Evolutionary conservation across 1,284 basidiomycete genomes (phyloP), one percentile per base, ranked within the genome.

Genomic region (Quambalaria eucalypti): DNA sequence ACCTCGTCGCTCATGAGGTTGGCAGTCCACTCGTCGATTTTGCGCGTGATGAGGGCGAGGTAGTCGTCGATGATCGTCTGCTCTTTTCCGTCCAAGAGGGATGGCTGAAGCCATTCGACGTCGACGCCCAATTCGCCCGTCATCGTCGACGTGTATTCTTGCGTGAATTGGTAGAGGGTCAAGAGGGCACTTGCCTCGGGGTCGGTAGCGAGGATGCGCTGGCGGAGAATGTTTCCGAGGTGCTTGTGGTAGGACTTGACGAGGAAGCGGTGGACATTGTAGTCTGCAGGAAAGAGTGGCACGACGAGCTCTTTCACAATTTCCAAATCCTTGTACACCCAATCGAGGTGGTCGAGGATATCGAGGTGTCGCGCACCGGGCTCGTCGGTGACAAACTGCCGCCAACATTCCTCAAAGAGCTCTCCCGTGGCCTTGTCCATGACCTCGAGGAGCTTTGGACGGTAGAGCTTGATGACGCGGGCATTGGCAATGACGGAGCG

Each of bases 11-110:
- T 86, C 87, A 96, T 93, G 54, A 97, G 81, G 76, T 95, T 98
- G 52, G 82, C 79, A 1, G 88, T 87, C 95, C 95, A 98, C 77
- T 98, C 92, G 78, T 97, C 92, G 57, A 98, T 85, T 77, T 97
- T 97, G 77, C 83, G 84, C 74, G 93, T 85, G 77, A 98, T 93
- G 61, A 97, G 81, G 62, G 85, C 84, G 51, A 96, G 84, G 77
- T 98, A 98, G 76, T 96, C 91, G 70, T 98, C 93, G 66, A 98
- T 91, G 54, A 98, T 84, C 42, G 81, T 81, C 74, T 96, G 89
- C 69, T 93, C 90, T 73, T 90, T 90, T 55, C 93, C 93, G 57
- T 90, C 92, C 16, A 99, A 81, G 30, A 98, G 80, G 14, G 69
- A 67, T 0, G 91, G 85, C 2, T 74, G 64, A 26, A 75, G 59